These are phyloP conservation scores for Meyerozyma carpophila DNA, from an alignment of 1,139 yeast genomes.

Conservation along the genomic window DNA sequence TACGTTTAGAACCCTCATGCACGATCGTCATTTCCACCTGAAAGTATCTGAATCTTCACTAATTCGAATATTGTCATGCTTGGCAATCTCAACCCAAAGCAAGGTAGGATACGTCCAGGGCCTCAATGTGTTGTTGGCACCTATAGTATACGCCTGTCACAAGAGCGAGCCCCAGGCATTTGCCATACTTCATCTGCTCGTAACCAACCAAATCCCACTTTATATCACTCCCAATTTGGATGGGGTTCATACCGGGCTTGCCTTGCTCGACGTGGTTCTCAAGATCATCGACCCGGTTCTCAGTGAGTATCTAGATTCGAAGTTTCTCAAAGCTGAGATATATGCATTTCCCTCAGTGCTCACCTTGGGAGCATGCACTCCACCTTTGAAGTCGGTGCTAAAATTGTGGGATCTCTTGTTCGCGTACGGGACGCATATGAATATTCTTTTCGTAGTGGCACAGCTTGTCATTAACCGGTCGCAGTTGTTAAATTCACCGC, in stretches of 20 bases:
- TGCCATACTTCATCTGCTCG: slow-evolving; percentile 56
- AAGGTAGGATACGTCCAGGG: slow-evolving; percentile 77
- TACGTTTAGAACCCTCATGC: slow-evolving; percentile 79
- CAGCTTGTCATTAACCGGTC: slow-evolving; percentile 70
- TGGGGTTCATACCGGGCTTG: slow-evolving; percentile 79
- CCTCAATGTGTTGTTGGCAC: slow-evolving; percentile 83
- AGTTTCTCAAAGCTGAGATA: slow-evolving; percentile 71
- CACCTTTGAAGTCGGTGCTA: slow-evolving; percentile 71
- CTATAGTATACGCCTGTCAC: slow-evolving; percentile 65
- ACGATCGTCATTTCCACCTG: slow-evolving; percentile 61
- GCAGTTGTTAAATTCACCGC: slow-evolving; percentile 48
- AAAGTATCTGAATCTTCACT: slow-evolving; percentile 67
- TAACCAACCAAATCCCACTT: slow-evolving; percentile 64
- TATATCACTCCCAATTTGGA: slow-evolving; percentile 73
- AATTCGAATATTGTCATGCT: slow-evolving; percentile 65
- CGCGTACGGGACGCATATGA: slow-evolving; percentile 90
- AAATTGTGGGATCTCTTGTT: slow-evolving; percentile 86
- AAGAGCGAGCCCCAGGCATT: slow-evolving; percentile 87
- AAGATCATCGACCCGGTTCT: slow-evolving; percentile 71
- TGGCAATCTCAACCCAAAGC: slow-evolving; percentile 46
- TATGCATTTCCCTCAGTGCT: slow-evolving; percentile 87
- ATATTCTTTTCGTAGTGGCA: slow-evolving; percentile 78
- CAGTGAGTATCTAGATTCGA: slow-evolving; percentile 53
- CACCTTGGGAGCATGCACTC: slow-evolving; percentile 87
- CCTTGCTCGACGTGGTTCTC: slow-evolving; percentile 64